Evolutionary conservation across 768 basidiomycete genomes (phyloP).

Genomic region (Mrakia hoshinonis): DNA sequence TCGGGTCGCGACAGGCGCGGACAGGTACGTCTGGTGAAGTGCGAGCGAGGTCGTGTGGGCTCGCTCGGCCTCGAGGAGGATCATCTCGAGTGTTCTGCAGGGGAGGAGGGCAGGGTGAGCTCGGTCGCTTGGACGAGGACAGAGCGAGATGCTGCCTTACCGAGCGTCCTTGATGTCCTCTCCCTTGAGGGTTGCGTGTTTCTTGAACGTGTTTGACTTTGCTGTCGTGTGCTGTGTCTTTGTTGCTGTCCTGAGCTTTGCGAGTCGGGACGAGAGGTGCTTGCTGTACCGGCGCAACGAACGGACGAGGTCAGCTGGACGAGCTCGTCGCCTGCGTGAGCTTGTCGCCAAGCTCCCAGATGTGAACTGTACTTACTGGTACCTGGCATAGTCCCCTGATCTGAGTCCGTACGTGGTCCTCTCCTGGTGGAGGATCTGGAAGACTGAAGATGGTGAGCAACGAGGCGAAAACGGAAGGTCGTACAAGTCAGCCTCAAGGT

Average conservation of each 20-base stretch:
- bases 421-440: slow-evolving; percentile 77
- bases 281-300: slow-evolving; percentile 50
- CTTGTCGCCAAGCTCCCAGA: background rate
- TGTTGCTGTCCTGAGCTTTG: slow-evolving; percentile 45
- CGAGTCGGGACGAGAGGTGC: slow-evolving; percentile 86
- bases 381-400: slow-evolving; percentile 77
- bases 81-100: slow-evolving; percentile 53
- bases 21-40: slow-evolving; percentile 48
- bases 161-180: slow-evolving; percentile 76
- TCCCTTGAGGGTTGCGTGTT: slow-evolving; percentile 55
- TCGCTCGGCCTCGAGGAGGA: slow-evolving; percentile 83
- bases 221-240: background rate
- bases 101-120: background rate
- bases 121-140: background rate
- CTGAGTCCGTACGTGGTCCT: slow-evolving; percentile 83
- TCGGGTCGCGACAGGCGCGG: slow-evolving; percentile 49
- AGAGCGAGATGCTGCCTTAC: slow-evolving; percentile 47
- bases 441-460: slow-evolving; percentile 46
- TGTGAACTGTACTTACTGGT: slow-evolving; percentile 50
- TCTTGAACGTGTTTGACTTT: slow-evolving; percentile 67
- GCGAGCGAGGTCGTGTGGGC: slow-evolving; percentile 87
- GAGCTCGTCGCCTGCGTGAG: too few relatives aligned
- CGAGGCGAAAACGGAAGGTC: background rate
- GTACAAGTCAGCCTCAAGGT: background rate
- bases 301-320: background rate